phyloP scores from a whole-genome alignment of 2,329 filamentous ascomycete genomes.

The Sporothrix inflata region DNA sequence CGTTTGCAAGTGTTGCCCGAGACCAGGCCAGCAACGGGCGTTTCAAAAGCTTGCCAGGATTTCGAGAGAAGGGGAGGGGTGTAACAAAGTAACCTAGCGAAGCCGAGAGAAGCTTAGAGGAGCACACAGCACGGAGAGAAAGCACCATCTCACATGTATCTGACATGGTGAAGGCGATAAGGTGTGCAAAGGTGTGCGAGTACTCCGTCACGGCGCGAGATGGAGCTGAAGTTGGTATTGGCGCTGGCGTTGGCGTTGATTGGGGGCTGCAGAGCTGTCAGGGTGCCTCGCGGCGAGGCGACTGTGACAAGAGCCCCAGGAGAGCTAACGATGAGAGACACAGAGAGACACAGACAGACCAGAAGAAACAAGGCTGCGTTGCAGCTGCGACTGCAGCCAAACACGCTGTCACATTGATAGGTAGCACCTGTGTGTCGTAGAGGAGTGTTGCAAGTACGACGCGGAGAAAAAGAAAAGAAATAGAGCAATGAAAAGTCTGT shows the following conservation, averaged over 20 bases:
- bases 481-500: background rate
- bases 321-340: background rate
- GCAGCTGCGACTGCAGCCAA: background rate
- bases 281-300: background rate
- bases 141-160: too few species aligned
- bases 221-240: background rate
- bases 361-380: conserved; percentile 1
- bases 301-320: background rate
- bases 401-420: background rate
- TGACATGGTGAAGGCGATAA: background rate
- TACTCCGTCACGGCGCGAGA: background rate
- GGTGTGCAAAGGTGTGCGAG: background rate
- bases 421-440: background rate
- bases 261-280: background rate
- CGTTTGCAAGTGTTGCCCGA: too few species aligned
- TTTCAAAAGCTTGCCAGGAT: too few species aligned
- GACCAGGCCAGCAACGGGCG: too few species aligned
- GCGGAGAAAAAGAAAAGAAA: background rate
- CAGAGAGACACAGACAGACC: background rate
- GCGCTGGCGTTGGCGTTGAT: background rate
- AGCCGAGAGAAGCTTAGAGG: too few species aligned
- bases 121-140: too few species aligned
- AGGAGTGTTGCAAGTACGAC: background rate
- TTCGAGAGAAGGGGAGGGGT: too few species aligned
- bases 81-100: too few species aligned